phyloP scores from a whole-genome alignment of 2,329 filamentous ascomycete genomes.

The Aureobasidium uvarum region DNA sequence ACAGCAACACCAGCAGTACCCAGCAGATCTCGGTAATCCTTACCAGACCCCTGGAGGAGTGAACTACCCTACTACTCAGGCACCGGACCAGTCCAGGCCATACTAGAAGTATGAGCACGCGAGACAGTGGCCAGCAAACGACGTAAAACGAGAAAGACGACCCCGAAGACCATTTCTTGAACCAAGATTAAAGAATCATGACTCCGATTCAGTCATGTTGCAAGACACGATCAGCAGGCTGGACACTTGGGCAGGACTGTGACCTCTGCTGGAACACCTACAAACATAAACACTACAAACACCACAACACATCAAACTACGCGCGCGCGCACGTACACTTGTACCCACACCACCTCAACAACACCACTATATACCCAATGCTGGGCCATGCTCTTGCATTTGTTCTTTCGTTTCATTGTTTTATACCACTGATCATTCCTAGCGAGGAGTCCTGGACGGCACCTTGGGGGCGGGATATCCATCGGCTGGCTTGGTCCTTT shows the following conservation, averaged over 20 bases:
- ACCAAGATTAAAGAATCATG: not conserved
- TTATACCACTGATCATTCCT: slow-evolving; percentile 20
- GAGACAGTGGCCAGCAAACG: not conserved
- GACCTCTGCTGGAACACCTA: not conserved
- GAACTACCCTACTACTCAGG: not conserved
- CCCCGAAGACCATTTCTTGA: not conserved
- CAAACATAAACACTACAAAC: slow-evolving; percentile 7
- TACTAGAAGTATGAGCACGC: not conserved
- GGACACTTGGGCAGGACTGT: not conserved
- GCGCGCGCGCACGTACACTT: not conserved
- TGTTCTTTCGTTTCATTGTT: not conserved
- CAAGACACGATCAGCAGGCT: not conserved
- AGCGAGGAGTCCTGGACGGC: slow-evolving; percentile 25
- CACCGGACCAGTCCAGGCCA: not conserved
- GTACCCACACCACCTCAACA: not conserved
- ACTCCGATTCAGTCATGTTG: not conserved
- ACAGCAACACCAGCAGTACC: not conserved
- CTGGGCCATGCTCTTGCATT: not conserved
- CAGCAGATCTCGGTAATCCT: not conserved
- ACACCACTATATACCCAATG: not conserved
- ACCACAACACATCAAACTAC: not conserved
- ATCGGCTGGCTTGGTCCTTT: slow-evolving; percentile 21
- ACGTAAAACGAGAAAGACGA: not conserved
- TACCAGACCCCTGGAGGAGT: not conserved
- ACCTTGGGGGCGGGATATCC: slow-evolving; percentile 21